Evolutionary conservation across 2,329 filamentous ascomycete genomes (phyloP).

Genomic region (Ophiocordyceps camponoti-saundersi): DNA sequence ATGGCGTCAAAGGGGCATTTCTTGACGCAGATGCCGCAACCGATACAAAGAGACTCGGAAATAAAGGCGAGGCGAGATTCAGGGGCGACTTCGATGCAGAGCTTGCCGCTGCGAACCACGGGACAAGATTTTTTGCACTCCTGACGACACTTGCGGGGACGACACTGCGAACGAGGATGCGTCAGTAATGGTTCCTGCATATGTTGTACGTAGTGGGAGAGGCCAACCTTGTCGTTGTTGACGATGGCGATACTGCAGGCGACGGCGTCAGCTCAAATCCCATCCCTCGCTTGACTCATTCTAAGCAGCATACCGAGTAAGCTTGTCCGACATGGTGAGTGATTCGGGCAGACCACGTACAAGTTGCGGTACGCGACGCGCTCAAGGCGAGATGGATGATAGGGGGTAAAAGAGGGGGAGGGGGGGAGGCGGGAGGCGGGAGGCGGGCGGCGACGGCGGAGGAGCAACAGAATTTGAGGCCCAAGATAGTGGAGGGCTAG

Average conservation of each 20-base stretch:
- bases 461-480: constrained; percentile 1
- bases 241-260: constrained; percentile 82
- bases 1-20: constrained; percentile 98
- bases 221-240: constrained; percentile 80
- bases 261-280: constrained; percentile 9
- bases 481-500: constrained; percentile 5
- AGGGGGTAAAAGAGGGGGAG: no score
- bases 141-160: constrained; percentile 69
- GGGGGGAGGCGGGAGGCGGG: background rate
- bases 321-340: constrained; percentile 70
- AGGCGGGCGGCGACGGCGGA: no score
- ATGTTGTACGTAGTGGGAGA: constrained; percentile 9
- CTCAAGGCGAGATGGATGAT: no score
- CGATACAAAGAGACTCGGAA: constrained; percentile 88
- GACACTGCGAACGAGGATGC: constrained; percentile 13
- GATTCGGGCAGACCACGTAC: background rate
- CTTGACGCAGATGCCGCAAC: constrained; percentile 98
- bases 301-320: constrained; percentile 61
- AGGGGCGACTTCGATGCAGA: constrained; percentile 84
- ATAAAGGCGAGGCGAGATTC: constrained; percentile 95
- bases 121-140: constrained; percentile 99
- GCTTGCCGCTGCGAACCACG: constrained; percentile 91
- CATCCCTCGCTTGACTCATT: background rate
- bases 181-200: constrained; percentile 12
- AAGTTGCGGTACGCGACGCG: background rate